Evolutionary conservation across 345 rosid genomes (phyloP), one percentile per base, ranked within the genome.

Genomic region (Pugionium cornutum): DNA sequence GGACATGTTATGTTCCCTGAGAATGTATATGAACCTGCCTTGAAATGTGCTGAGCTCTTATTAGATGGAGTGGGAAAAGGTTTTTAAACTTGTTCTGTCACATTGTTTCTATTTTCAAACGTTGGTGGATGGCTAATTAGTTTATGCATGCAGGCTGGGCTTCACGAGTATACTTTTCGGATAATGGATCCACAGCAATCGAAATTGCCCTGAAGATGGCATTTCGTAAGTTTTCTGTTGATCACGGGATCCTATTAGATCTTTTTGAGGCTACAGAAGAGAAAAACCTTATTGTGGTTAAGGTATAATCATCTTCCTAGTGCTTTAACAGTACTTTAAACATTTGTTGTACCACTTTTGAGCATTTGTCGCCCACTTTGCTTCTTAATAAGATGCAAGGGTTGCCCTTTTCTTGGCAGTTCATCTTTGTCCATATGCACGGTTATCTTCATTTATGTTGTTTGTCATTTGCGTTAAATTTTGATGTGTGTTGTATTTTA

Each of bases 1-100:
- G 99, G 99, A 58, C 99, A 90, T 74, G 91, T 94, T 42, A 94
- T 94, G 97, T 94, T 94, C 74, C 99, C 97, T 49, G 99, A 94
- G 81, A 94, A 94, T 83, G 97, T 85, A 72, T 78, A 90, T 43
- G 95, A 90, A 79, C 99, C 99, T 72, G 96, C 95, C 37, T 77
- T 90, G 58, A 85, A 82, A 74, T 88, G 97, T 77, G 91, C 95
- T 30, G 89, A 94, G 69, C 92, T 84, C 76, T 88, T 94, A 78
- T 84, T 94, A 60, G 84, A 76, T 49, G 96, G 99, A 56, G 97
- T 87, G 27, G 99, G 99, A 42, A 87, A 83, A 85, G 97, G 99
- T 85, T 53, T 41, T 63, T 64, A 47, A 30, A 31, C 47, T 69
- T 28, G 68, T 18, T 57, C 33, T 73, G 61, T 44, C 34, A 7